Conservation (phyloP, 192 early-diverging fungal species). For the Mortierella antarctica region DNA sequence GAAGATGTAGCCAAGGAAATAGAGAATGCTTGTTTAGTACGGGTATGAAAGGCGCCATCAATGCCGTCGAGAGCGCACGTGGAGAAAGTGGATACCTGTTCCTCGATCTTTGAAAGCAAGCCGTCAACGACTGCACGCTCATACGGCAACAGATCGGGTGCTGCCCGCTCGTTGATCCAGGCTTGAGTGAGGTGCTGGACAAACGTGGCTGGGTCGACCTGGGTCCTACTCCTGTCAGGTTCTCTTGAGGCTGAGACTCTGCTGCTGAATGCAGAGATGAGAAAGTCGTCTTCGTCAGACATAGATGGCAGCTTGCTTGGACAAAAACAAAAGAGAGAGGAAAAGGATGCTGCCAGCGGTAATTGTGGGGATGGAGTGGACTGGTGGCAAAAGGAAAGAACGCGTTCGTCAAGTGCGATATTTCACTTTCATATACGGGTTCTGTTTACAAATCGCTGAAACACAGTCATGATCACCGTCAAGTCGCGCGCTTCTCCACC, state of each 20-base stretch:
- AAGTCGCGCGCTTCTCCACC: background rate
- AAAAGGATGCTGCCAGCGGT: too few relatives aligned
- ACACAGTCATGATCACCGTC: too few relatives aligned
- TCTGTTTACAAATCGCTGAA: background rate
- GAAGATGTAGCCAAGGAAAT: background rate
- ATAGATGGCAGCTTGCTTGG: background rate
- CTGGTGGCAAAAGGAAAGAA: too few relatives aligned
- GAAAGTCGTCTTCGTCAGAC: slow-evolving; percentile 18
- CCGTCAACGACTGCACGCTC: slow-evolving; percentile 53
- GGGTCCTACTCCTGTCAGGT: background rate
- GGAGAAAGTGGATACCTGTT: slow-evolving; percentile 55
- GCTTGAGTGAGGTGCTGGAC: slow-evolving; percentile 59
- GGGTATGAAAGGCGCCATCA: background rate
- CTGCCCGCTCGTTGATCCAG: slow-evolving; percentile 78
- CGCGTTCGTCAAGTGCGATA: too few relatives aligned
- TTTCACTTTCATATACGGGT: too few relatives aligned
- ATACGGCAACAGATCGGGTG: slow-evolving; percentile 73
- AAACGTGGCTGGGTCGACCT: slow-evolving; percentile 42
- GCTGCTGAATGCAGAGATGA: background rate
- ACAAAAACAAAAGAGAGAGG: background rate
- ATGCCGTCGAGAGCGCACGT: too few relatives aligned
- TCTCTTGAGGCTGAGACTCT: slow-evolving; percentile 31
- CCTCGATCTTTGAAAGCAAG: slow-evolving; percentile 65
- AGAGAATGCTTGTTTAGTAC: background rate
- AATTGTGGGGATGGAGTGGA: too few relatives aligned